These are phyloP conservation scores for Haematococcus sp. DNA, from an alignment of 139 green algal genomes.

Conservation along the genomic window DNA sequence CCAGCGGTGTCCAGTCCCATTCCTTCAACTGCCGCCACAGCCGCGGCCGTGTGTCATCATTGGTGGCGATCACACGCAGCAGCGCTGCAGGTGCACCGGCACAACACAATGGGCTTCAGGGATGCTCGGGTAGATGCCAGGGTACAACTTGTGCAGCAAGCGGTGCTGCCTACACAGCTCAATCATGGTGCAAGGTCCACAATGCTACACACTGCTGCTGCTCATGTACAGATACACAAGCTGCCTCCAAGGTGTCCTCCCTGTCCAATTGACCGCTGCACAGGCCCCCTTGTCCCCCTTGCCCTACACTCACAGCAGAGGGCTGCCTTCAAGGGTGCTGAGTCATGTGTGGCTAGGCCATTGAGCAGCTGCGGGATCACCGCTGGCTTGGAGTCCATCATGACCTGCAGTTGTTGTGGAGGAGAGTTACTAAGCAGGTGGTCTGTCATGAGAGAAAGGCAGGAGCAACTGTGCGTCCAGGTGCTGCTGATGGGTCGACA, in stretches of 20 bases:
- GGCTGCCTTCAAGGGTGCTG: conserved; percentile 23
- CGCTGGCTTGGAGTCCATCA: conserved; percentile 34
- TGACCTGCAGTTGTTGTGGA: conserved; percentile 22
- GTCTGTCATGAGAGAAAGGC: too few species aligned
- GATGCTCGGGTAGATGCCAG: not conserved
- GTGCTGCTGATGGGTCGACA: too few species aligned
- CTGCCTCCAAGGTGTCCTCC: too few species aligned
- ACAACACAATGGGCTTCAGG: too few species aligned
- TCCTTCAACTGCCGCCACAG: conserved; percentile 33
- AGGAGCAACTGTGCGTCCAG: too few species aligned
- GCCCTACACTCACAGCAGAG: conserved; percentile 19
- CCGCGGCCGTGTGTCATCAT: conserved; percentile 28
- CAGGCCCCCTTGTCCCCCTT: too few species aligned
- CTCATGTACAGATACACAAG: too few species aligned
- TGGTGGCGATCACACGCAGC: conserved; percentile 12
- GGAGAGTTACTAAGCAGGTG: too few species aligned
- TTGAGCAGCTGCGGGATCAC: conserved; percentile 26
- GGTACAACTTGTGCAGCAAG: not conserved
- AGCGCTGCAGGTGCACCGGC: conserved; percentile 23
- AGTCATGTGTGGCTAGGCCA: conserved; percentile 15
- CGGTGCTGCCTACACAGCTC: too few species aligned
- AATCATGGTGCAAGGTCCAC: too few species aligned
- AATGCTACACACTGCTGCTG: too few species aligned
- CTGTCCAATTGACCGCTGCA: too few species aligned
- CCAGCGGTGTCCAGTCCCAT: conserved; percentile 35